Evolutionary conservation across 768 basidiomycete species (phyloP).

Genomic region (Sporobolomyces phaffii): DNA sequence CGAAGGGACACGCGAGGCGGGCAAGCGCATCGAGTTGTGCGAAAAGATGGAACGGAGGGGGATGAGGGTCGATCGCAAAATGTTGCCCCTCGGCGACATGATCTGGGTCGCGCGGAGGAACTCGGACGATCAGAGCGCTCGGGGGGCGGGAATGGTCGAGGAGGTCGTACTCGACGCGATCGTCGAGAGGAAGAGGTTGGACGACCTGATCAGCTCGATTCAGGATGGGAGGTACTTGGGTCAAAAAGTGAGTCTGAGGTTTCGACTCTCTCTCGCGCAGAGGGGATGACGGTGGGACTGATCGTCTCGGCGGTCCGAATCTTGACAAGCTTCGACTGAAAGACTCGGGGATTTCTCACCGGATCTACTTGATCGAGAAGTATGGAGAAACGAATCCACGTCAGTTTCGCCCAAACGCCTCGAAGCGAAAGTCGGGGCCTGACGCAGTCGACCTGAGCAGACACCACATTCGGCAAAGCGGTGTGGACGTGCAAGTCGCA

Average conservation of each 20-base stretch:
- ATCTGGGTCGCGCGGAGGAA: constrained; percentile 48
- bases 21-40: constrained; percentile 42
- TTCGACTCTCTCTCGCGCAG: too few species aligned
- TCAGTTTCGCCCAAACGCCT: background rate
- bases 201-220: constrained; percentile 48
- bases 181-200: constrained; percentile 50
- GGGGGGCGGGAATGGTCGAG: too few species aligned
- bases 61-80: constrained; percentile 45
- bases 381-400: constrained; percentile 18
- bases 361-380: constrained; percentile 50
- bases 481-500: constrained; percentile 49
- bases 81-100: constrained; percentile 50
- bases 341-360: constrained; percentile 46
- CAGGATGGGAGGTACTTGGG: constrained; percentile 47
- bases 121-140: constrained; percentile 4
- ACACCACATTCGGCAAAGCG: constrained; percentile 38
- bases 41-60: constrained; percentile 44
- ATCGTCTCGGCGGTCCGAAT: background rate
- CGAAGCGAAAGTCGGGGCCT: too few species aligned
- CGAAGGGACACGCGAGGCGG: constrained; percentile 45
- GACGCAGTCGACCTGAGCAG: constrained; percentile 32
- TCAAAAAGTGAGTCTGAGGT: constrained; percentile 43
- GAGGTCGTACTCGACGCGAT: constrained; percentile 51
- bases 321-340: constrained; percentile 45
- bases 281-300: too few species aligned